Conservation (phyloP, 2,329 filamentous ascomycete genomes). For the Colletotrichum sp. region DNA sequence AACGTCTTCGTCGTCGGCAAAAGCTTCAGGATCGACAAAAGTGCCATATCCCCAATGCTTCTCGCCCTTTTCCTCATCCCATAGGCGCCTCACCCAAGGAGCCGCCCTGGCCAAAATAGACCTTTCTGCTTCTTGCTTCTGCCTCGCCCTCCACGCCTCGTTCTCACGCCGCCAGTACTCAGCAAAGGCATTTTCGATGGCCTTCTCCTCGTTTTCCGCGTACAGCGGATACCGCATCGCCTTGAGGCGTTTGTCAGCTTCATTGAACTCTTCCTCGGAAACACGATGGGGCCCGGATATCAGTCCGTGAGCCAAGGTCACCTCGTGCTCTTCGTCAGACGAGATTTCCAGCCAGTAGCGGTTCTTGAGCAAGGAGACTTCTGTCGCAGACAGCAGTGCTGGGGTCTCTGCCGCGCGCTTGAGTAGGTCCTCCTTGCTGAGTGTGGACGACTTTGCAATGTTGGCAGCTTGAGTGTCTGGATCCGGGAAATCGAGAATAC, state of each 20-base stretch:
- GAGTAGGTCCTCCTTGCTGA: background rate
- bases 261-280: background rate
- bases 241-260: background rate
- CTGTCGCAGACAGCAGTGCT: background rate
- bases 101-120: background rate
- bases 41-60: background rate
- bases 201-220: background rate
- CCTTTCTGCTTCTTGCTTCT: background rate
- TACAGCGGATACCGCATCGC: background rate
- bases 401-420: background rate
- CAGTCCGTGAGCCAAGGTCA: background rate
- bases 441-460: background rate
- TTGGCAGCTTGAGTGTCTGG: background rate
- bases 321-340: background rate
- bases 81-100: background rate
- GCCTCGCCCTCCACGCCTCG: background rate
- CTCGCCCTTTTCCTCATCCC: background rate
- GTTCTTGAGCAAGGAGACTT: background rate
- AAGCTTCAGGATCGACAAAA: background rate
- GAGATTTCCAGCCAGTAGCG: background rate
- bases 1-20: background rate
- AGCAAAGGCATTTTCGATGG: background rate
- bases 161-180: background rate
- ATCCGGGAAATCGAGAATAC: background rate
- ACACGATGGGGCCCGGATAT: background rate